Evolutionary conservation across 805 yeast species (phyloP), one percentile per base, ranked within the genome.

Genomic region (Monosporozyma aerobia): DNA sequence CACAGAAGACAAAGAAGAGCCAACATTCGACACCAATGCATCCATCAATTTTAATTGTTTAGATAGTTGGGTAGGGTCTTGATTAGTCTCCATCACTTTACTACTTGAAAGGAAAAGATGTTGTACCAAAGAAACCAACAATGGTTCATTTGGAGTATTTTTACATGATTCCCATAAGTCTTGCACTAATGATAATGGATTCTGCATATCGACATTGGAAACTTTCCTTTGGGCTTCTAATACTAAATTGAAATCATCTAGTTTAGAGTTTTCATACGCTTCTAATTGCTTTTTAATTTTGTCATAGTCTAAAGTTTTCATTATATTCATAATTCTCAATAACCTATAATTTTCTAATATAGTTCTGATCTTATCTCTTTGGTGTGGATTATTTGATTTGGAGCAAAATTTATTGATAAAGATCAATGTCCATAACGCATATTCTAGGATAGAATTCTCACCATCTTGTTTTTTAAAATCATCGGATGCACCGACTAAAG

Each of bases 401-500:
- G 53, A 54, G 46, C 71, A 67, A 11, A 69, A 55, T 40, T 60
- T 63, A 52, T 68, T 67, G 19, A 69, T 58, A 41, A 68, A 59
- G 8, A 69, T 56, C 59, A 68, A 57, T 3, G 69, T 58, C 58
- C 65, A 62, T 35, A 59, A 62, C 23, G 66, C 62, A 53, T 69
- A 69, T 53, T 69, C 72, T 23, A 68, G 48, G 22, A 68, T 64
- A 4, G 69, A 77, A 49, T 76, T 75, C 33, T 77, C 73, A 13
- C 76, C 75, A 27, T 69, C 70, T 3, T 63, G 52, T 5, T 65
- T 60, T 54, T 81, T 82, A 51, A 81, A 77, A 58, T 92, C 97
- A 9, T 85, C 94, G 54, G 88, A 83, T 0, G 97, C 96, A 1
- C 97, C 97, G 8, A 92, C 98, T 61, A 85, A 68, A 0, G 97